Evolutionary conservation across 2,329 filamentous ascomycete genomes (phyloP).

Genomic region (Talaromyces atroroseus): DNA sequence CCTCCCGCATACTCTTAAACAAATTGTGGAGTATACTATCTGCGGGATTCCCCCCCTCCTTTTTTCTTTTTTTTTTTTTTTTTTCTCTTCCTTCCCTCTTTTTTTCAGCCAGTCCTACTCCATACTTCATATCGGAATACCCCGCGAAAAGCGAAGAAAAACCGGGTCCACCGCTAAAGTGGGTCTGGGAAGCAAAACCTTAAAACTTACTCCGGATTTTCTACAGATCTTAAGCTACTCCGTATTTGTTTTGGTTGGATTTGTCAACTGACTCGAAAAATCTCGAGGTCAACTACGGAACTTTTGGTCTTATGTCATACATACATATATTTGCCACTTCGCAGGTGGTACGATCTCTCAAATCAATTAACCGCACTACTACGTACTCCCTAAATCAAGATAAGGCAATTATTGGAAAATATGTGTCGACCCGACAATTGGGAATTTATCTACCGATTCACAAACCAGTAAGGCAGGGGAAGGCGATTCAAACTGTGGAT

Average conservation of each 20-base stretch:
- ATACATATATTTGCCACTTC: no score
- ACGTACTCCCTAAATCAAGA: background rate
- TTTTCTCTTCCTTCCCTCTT: background rate
- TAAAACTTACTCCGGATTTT: slow-evolving; percentile 5
- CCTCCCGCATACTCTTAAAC: slow-evolving; percentile 12
- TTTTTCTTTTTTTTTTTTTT: slow-evolving; percentile 7
- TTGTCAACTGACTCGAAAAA: no score
- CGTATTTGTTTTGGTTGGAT: background rate
- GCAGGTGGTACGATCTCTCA: no score
- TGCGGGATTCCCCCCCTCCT: background rate
- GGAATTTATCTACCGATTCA: no score
- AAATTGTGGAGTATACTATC: background rate
- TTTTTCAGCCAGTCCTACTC: background rate
- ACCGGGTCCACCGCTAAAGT: slow-evolving; percentile 5
- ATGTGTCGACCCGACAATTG: background rate
- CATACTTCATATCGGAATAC: slow-evolving; percentile 6
- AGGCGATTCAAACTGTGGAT: background rate
- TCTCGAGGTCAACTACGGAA: no score
- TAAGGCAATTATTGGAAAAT: background rate
- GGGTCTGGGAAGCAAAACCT: slow-evolving; percentile 3
- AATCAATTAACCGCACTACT: background rate
- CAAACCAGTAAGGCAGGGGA: background rate
- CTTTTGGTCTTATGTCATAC: no score
- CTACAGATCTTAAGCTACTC: background rate
- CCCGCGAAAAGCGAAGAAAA: slow-evolving; percentile 14